Evolutionary conservation across 73 alveolate species (phyloP).

Genomic region (Paramecium sonneborni): DNA sequence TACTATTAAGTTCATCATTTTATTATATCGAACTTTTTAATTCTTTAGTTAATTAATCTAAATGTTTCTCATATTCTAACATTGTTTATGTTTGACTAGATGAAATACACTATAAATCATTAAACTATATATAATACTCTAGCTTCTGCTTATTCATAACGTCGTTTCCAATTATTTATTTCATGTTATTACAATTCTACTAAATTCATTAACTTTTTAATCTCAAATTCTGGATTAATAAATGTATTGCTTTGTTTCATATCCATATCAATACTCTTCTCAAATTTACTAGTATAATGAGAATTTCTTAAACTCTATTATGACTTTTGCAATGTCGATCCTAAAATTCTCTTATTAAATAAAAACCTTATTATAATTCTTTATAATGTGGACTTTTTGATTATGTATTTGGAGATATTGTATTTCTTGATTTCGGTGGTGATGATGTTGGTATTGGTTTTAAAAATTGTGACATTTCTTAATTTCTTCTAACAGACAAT

Average conservation of each 20-base stretch:
- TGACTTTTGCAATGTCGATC: background rate
- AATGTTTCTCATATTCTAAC: conserved; percentile 38
- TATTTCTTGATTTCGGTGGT: conserved; percentile 15
- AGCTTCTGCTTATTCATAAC: conserved; percentile 51
- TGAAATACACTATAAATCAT: background rate
- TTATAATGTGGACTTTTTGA: background rate
- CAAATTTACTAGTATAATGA: conserved; percentile 34
- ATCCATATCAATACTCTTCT: conserved; percentile 29
- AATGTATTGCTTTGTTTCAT: conserved; percentile 20
- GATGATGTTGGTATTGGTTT: conserved; percentile 5
- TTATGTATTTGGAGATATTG: conserved; percentile 7
- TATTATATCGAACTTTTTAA: background rate
- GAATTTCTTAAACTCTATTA: conserved; percentile 4
- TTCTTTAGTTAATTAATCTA: conserved; percentile 25
- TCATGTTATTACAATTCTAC: conserved; percentile 41
- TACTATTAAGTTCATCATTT: background rate
- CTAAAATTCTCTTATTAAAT: background rate
- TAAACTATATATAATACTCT: background rate
- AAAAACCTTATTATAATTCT: background rate
- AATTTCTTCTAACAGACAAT: conserved; percentile 17
- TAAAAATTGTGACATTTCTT: background rate
- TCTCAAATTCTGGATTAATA: conserved; percentile 15
- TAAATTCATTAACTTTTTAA: conserved; percentile 41
- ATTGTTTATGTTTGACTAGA: background rate
- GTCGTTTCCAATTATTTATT: conserved; percentile 38